Evolutionary conservation across 768 basidiomycete genomes (phyloP), one percentile per base, ranked within the genome.

Genomic region (Mycena rebaudengoi): DNA sequence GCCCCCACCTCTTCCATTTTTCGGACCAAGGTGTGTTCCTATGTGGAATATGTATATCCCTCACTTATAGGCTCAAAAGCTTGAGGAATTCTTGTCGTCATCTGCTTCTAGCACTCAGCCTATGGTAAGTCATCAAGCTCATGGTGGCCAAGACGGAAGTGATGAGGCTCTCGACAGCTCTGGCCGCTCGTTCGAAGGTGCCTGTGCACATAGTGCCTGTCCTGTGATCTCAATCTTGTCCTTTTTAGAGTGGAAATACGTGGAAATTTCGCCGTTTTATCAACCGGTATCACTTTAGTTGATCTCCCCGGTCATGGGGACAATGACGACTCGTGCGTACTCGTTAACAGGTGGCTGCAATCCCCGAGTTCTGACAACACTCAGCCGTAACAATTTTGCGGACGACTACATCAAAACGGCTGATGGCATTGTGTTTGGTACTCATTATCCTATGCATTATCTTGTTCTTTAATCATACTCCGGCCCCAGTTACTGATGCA

Each of bases 241-340:
- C 21, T 40, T 14, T 13, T 4, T 20, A 65, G 64, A 25, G 49
- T 61, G 1, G 32, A 44, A 21, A 28, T 66, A 6, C 8, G 35
- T 5, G 65, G 60, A 23, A 39, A 25, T 29, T 66, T 66, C 14
- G 13, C 58, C 0, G 48, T 66, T 0, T n/a, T 66, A 0, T 20
- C 53, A 4, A 66, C 20, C 16, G 65, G 65, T 1, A 40, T 61
- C 3, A 26, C 28, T 3, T 49, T 66, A 1, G 54, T 49, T 0
- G 65, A 66, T 21, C 26, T 66, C 3, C 65, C 65, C 0, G 65
- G 65, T 7, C 7, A 58, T 11, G 65, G 60, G 5, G 65, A 66
- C 16, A 7, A 14, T 23, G 60, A 66, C 21, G 65, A 61, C 5
- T 14, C 6, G 65, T 58, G 18, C 30, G 32, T 5, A 23, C 7